Evolutionary conservation across 805 yeast species (phyloP).

Genomic region (Suhomyces sp.): DNA sequence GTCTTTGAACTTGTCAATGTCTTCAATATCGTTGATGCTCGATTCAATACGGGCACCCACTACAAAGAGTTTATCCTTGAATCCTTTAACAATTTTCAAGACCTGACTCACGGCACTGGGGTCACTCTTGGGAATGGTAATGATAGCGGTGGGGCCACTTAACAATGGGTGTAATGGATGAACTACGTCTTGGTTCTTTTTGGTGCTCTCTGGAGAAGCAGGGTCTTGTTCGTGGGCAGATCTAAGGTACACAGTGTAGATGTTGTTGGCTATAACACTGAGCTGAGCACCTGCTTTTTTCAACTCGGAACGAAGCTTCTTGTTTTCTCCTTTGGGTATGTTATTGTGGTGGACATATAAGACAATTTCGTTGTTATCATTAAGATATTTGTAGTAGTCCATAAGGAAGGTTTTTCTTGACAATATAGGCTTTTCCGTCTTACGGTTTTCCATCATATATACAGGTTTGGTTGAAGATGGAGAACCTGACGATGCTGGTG

Average conservation of each 20-base stretch:
- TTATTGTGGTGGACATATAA: slow-evolving; percentile 85
- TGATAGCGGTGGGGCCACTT: slow-evolving; percentile 82
- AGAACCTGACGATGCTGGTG: not conserved
- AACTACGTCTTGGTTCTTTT: slow-evolving; percentile 37
- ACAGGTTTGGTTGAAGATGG: slow-evolving; percentile 1
- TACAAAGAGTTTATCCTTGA: slow-evolving; percentile 71
- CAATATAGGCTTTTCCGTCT: slow-evolving; percentile 58
- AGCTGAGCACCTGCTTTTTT: slow-evolving; percentile 64
- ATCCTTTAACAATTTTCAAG: slow-evolving; percentile 55
- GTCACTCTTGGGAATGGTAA: slow-evolving; percentile 63
- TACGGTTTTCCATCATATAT: slow-evolving; percentile 19
- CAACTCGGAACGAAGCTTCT: slow-evolving; percentile 58
- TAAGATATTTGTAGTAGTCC: slow-evolving; percentile 71
- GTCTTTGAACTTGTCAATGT: slow-evolving; percentile 62
- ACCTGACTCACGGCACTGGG: slow-evolving; percentile 66
- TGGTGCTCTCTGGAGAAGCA: slow-evolving; percentile 52
- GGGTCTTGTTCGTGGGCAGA: slow-evolving; percentile 73
- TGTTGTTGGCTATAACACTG: slow-evolving; percentile 61
- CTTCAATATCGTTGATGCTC: slow-evolving; percentile 47
- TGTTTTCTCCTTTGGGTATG: slow-evolving; percentile 65
- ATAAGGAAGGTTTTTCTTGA: slow-evolving; percentile 85
- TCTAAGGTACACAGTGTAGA: slow-evolving; percentile 75
- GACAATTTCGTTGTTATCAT: slow-evolving; percentile 66
- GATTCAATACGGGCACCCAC: slow-evolving; percentile 84
- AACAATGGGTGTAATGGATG: slow-evolving; percentile 75